These are phyloP conservation scores for Iberis amara DNA, from an alignment of 441 rosid species.

Conservation along the genomic window DNA sequence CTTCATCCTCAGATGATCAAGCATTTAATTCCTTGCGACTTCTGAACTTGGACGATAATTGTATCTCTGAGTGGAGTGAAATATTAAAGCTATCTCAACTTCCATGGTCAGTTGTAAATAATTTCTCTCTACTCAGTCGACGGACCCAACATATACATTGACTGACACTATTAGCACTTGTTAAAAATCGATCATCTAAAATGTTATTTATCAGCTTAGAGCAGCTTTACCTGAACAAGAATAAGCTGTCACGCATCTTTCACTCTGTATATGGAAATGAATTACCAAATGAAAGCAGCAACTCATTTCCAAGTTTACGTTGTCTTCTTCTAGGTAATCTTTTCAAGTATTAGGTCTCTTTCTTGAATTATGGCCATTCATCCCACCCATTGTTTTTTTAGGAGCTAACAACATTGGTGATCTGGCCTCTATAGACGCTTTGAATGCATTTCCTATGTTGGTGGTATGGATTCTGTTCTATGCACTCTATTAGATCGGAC, in stretches of 20 bases:
- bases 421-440: slow-evolving; percentile 54
- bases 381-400: slow-evolving; percentile 31
- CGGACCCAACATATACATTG: neutral
- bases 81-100: slow-evolving; percentile 64
- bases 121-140: slow-evolving; percentile 9
- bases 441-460: slow-evolving; percentile 64
- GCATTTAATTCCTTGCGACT: slow-evolving; percentile 64
- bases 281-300: slow-evolving; percentile 31
- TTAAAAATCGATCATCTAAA: slow-evolving; percentile 10
- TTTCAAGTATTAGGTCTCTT: slow-evolving; percentile 3
- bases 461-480: slow-evolving; percentile 44
- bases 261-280: slow-evolving; percentile 42
- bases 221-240: slow-evolving; percentile 79
- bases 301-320: slow-evolving; percentile 56
- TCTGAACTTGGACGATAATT: slow-evolving; percentile 83
- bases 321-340: slow-evolving; percentile 81
- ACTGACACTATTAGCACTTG: neutral
- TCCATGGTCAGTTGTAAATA: slow-evolving; percentile 48
- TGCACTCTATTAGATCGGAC: slow-evolving; percentile 6
- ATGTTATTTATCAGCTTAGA: slow-evolving; percentile 57
- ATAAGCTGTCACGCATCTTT: slow-evolving; percentile 52
- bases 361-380: slow-evolving; percentile 18
- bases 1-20: slow-evolving; percentile 40
- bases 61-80: slow-evolving; percentile 76
- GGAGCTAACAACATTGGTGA: slow-evolving; percentile 65